Conservation (phyloP, 345 rosid species). For the Eucalyptus tenuipes region DNA sequence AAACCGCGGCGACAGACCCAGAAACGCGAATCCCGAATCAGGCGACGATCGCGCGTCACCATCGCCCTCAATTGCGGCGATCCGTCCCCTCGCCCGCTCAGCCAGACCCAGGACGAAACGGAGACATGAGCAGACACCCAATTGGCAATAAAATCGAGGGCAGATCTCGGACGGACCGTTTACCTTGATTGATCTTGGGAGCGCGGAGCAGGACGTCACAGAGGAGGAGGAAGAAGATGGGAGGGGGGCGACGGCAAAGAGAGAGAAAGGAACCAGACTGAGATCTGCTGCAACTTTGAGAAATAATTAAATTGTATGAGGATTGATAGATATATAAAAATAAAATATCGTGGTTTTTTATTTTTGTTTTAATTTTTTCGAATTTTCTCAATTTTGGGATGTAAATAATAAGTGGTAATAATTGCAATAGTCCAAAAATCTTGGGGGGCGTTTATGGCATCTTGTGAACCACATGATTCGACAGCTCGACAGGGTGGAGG, state of each 20-base stretch:
- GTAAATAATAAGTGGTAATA: neutral
- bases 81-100: neutral
- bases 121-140: neutral
- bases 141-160: neutral
- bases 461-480: neutral
- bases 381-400: neutral
- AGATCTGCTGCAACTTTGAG: neutral
- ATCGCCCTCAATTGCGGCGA: neutral
- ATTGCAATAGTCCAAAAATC: neutral
- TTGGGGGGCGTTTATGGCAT: neutral
- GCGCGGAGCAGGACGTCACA: neutral
- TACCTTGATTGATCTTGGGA: neutral
- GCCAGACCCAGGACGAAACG: neutral
- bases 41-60: neutral
- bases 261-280: neutral
- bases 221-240: neutral
- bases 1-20: neutral
- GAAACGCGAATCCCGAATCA: neutral
- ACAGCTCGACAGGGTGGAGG: neutral
- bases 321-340: no score
- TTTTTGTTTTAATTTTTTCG: neutral
- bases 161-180: neutral
- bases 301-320: neutral
- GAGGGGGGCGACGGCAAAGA: neutral
- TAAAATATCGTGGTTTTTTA: neutral